Percentiles rank a stretch among this genome's conserved stretches.
These are phyloP conservation scores for Chloroidium sp. DNA, from an alignment of 163 green algal species.

Conservation along the genomic window DNA sequence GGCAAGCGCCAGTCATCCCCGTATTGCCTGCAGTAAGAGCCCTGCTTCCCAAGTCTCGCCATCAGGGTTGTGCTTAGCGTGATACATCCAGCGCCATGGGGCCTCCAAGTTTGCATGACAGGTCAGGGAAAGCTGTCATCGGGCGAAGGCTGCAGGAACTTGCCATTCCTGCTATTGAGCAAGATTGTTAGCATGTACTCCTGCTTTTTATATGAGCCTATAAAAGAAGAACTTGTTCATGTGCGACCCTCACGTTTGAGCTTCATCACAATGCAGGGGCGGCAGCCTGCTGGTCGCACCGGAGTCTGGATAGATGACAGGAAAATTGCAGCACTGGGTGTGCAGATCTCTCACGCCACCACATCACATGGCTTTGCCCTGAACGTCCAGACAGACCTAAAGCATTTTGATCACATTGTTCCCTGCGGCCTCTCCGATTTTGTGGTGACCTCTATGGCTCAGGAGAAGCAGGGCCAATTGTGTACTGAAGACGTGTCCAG, in stretches of 20 bases:
- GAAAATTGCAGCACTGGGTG: slow-evolving; percentile 89
- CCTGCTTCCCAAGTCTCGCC: too few species aligned
- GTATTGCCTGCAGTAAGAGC: too few species aligned
- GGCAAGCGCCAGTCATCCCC: background rate
- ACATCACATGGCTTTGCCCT: slow-evolving; percentile 46
- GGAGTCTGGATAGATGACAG: slow-evolving; percentile 86
- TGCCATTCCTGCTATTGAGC: background rate
- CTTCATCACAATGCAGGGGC: slow-evolving; percentile 16
- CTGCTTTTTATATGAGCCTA: background rate
- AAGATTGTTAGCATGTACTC: background rate
- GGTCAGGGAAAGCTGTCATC: too few species aligned
- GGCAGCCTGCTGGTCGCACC: slow-evolving; percentile 58
- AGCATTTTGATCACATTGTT: slow-evolving; percentile 22
- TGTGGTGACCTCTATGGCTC: slow-evolving; percentile 11
- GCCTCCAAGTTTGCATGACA: too few species aligned
- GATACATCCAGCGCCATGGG: too few species aligned
- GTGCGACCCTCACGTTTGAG: background rate
- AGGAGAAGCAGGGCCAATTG: background rate
- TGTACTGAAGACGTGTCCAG: too few species aligned
- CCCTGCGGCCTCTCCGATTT: slow-evolving; percentile 22
- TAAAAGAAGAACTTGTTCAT: background rate
- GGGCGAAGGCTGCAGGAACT: background rate
- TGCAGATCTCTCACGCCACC: slow-evolving; percentile 76
- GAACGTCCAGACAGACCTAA: slow-evolving; percentile 38
- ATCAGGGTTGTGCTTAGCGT: too few species aligned